Evolutionary conservation across 2,329 filamentous ascomycete species (phyloP), one percentile per base, ranked within the genome.

Genomic region (Cryphonectria naterciae): DNA sequence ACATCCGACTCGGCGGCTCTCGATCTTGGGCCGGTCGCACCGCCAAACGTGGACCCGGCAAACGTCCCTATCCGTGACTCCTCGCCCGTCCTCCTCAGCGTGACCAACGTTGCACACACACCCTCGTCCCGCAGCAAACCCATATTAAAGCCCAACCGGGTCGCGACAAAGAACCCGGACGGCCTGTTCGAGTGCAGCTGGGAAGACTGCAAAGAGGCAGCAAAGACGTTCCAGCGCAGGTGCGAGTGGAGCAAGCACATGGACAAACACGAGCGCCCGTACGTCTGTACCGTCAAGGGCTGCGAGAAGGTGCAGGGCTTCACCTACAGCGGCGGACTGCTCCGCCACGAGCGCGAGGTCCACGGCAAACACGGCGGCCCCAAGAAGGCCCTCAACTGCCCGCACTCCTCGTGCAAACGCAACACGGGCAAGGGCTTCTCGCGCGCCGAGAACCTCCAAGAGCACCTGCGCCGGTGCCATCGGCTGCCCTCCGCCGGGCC

Each of bases 161-260:
- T 86, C 54, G 84, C 85, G 0, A 81, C 81, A 4, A 90, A 89
- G 80, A 94, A 94, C 75, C 79, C 83, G 0, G 87, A 93, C 35
- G 92, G 92, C n/a, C 91, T 93, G 77, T 96, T 91, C 76, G 86
- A 91, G 69, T 98, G 95, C 80, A 89, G 88, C 22, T 88, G 89
- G 75, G 81, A 86, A 0, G 90, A 91, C 69, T 98, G 95, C 77
- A 86, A 83, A 17, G 88, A 91, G 67, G 85, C 90, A 6, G 77
- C 85, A 6, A 87, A 85, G 61, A 87, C 87, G 17, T 98, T 97
- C 78, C 86, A 88, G 68, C 89, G 94, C 74, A 95, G 93, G 75
- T 97, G 95, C 83, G 95, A 97, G 83, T 98, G 93, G 93, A 97
- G 94, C 79, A 98, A 98, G 83, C 95, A 98, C 80, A 98, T 98